phyloP scores from a whole-genome alignment of 23 red algal species.

The Pyropia yezoensis region DNA sequence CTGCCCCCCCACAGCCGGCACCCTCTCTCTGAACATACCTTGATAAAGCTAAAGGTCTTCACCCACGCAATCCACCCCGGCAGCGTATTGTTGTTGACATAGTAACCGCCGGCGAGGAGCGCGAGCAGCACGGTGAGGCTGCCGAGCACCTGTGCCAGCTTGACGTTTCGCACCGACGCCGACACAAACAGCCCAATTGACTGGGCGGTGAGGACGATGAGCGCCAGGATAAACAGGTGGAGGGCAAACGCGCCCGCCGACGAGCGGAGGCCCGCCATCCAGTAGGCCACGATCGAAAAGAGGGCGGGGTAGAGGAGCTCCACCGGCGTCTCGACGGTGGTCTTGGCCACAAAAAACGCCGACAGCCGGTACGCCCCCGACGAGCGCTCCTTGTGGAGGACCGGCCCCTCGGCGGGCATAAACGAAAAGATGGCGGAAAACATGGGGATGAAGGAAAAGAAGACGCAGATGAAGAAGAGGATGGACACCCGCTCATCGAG shows the following conservation, averaged over 20 bases:
- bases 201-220: slow-evolving; percentile 65
- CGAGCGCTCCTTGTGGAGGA: slow-evolving; percentile 86
- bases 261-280: slow-evolving; percentile 37
- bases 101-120: slow-evolving; percentile 83
- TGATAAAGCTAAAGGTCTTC: slow-evolving; percentile 66
- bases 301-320: slow-evolving; percentile 74
- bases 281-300: slow-evolving; percentile 56
- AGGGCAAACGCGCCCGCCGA: slow-evolving; percentile 29
- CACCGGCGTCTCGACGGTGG: slow-evolving; percentile 67
- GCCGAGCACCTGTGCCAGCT: slow-evolving; percentile 65
- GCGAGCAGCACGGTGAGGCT: slow-evolving; percentile 47
- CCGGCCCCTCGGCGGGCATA: slow-evolving; percentile 69
- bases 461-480: slow-evolving; percentile 75
- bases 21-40: slow-evolving; percentile 1
- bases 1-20: no score
- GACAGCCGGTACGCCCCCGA: slow-evolving; percentile 78
- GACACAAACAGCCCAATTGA: slow-evolving; percentile 72
- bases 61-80: slow-evolving; percentile 54
- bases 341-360: slow-evolving; percentile 90
- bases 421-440: slow-evolving; percentile 69
- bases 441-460: slow-evolving; percentile 74
- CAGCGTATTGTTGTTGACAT: slow-evolving; percentile 56
- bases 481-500: slow-evolving; percentile 66
- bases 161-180: slow-evolving; percentile 68
- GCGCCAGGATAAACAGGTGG: slow-evolving; percentile 26